Evolutionary conservation across 2,329 filamentous ascomycete species (phyloP), one percentile per base, ranked within the genome.

Genomic region (Talaromyces sp.): DNA sequence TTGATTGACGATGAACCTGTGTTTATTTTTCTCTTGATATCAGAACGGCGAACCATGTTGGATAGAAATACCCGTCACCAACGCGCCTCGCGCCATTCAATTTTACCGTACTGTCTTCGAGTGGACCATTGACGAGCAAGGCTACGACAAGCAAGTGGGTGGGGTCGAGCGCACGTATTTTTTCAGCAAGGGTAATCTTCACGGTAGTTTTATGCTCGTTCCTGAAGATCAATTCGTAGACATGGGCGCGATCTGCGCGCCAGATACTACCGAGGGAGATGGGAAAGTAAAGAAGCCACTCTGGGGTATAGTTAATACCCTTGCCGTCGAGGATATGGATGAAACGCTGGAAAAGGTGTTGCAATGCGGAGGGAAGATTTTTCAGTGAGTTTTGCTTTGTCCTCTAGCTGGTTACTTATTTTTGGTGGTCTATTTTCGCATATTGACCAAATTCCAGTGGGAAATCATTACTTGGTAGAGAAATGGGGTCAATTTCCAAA

Each of bases 1-100:
- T 40, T 40, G 5, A 40, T 40, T 40, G 16, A 40, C 36, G n/a
- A 40, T 51, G 12, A 51, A 51, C 9, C 10, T 51, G 27, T 7
- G 14, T 53, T 53, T 30, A 28, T 28, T 30, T 16, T 16, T 53
- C 30, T 33, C 28, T 4, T 31, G 50, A 53, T 12, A 18, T 30
- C 42, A 61, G 60, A 57, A 54, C 27, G 53, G 60, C 10, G 60
- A 61, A 36, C 51, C 55, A 47, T 57, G 55, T 27, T 61, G 60
- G 60, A 57, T 54, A 50, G 60, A 57, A 54, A 54, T 57, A 3
- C 55, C 60, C 8, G 55, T 61, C 1, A 61, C 47, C 30, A 54
- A 61, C 34, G 34, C 28, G n/a, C 28, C 40, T 42, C 59, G 59
- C 27, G 59, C 55, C 36, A 61, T 61, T 4, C 47, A 57, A 8